Evolutionary conservation across 179 eudicot species (phyloP).

Genomic region (Beta macrorhiza): DNA sequence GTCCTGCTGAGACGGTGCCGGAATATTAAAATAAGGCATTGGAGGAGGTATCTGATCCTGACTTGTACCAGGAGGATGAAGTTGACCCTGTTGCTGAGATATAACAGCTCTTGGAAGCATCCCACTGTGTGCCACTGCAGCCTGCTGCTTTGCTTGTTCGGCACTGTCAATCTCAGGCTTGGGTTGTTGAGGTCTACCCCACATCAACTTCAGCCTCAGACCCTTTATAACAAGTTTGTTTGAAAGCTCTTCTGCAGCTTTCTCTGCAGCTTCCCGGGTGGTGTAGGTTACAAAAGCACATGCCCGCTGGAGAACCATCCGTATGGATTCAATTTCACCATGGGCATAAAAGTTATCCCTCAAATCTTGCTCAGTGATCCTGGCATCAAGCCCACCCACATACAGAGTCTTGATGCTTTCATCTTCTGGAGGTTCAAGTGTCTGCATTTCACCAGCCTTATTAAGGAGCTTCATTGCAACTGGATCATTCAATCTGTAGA

Average conservation of each 20-base stretch:
- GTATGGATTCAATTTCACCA: constrained; percentile 88
- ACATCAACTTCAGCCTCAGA: constrained; percentile 83
- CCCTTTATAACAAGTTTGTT: constrained; percentile 87
- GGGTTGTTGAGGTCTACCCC: constrained; percentile 93
- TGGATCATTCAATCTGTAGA: constrained; percentile 85
- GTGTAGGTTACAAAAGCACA: constrained; percentile 97
- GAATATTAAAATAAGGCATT: constrained; percentile 73
- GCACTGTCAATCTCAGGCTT: constrained; percentile 56
- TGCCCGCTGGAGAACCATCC: constrained; percentile 84
- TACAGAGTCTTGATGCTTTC: constrained; percentile 90
- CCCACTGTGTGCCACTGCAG: constrained; percentile 74
- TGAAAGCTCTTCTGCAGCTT: constrained; percentile 92
- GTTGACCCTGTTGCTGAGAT: constrained; percentile 81
- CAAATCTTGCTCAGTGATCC: constrained; percentile 83
- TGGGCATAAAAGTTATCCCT: constrained; percentile 86
- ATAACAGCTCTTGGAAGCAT: constrained; percentile 86
- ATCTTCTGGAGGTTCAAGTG: constrained; percentile 83
- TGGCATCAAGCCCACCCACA: constrained; percentile 88
- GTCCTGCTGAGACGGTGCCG: constrained; percentile 67
- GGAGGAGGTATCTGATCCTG: constrained; percentile 55
- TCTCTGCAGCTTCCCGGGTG: constrained; percentile 90
- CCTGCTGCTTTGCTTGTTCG: constrained; percentile 57
- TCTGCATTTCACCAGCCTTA: constrained; percentile 97
- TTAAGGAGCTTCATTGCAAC: constrained; percentile 88
- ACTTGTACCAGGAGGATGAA: constrained; percentile 58